Evolutionary conservation across 495 filamentous ascomycete species (phyloP).

Genomic region (Poronia punctata): DNA sequence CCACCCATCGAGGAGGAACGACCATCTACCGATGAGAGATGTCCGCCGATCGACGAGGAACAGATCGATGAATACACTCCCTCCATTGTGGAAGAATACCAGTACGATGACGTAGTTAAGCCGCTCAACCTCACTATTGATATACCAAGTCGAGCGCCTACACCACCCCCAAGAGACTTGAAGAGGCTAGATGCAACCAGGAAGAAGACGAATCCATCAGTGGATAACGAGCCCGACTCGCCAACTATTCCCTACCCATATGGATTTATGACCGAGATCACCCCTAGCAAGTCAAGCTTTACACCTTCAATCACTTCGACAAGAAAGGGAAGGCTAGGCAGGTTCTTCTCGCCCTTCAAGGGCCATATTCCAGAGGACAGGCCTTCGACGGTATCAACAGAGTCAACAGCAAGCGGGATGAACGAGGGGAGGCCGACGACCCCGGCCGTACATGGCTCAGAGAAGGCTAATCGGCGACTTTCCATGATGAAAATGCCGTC

Average conservation of each 20-base stretch:
- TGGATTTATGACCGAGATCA: conserved; percentile 15
- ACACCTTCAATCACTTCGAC: conserved; percentile 8
- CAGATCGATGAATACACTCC: conserved; percentile 18
- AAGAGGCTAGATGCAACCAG: conserved; percentile 21
- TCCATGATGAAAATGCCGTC: conserved; percentile 25
- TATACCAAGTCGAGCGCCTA: conserved; percentile 29
- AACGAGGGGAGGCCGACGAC: conserved; percentile 10
- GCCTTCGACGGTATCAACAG: conserved; percentile 17
- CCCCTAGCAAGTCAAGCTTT: conserved; percentile 11
- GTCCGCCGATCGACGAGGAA: conserved; percentile 24
- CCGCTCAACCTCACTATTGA: conserved; percentile 6
- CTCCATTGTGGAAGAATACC: too few species aligned
- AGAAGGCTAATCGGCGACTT: conserved; percentile 25
- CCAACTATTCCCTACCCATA: conserved; percentile 11
- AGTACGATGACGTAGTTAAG: too few species aligned
- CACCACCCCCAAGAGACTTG: conserved; percentile 31
- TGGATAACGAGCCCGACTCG: conserved; percentile 12
- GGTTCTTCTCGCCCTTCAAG: conserved; percentile 19
- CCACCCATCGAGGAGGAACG: conserved; percentile 30
- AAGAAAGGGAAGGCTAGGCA: conserved; percentile 16
- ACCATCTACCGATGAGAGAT: too few species aligned
- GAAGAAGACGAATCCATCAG: conserved; percentile 13
- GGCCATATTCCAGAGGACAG: conserved; percentile 14
- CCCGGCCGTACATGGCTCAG: conserved; percentile 21
- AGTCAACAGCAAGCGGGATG: conserved; percentile 3